Evolutionary conservation across 345 rosid genomes (phyloP), one percentile per base, ranked within the genome.

Genomic region (Syzygium oleosum): DNA sequence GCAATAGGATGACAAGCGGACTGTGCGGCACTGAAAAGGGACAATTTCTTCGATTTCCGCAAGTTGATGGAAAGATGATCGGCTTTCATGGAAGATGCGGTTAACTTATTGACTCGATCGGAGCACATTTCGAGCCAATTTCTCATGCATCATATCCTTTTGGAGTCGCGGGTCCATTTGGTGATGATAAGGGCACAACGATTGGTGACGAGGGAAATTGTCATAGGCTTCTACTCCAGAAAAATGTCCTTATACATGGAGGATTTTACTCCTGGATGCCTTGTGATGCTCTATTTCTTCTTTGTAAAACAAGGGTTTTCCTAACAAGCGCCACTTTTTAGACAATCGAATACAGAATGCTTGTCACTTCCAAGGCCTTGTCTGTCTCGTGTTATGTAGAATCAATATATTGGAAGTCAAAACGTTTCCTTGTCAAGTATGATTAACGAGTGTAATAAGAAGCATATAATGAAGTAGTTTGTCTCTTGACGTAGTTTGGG

Each of bases 111-210:
- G 78, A 49, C 49, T 84, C 38, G 9, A 56, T 83, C 1, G 85
- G 73, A 87, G 88, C 85, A 52, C 54, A 78, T 77, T 68, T 87
- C 12, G 88, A 34, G n/a, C 88, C 88, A 34, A 29, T 22, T 54
- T 83, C 85, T 55, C 53, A 14, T 52, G 52, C 73, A 8, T 16
- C 49, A 73, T 34, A 87, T 87, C 73, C 88, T 17, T 41, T 79
- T 56, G 23, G 21, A 34, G 49, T 83, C 52, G 16, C 29, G 21
- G 25, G 61, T 27, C 38, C 38, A 16, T 65, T 78, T 53, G 88
- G 84, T 17, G 52, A 59, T 87, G 85, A 87, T 5, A 53, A 23
- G 5, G 27, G 25, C 80, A 10, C 25, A 73, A 0, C 54, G 25
- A 23, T 49, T 13, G 79, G 88, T 58, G 73, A 87, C 55, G 54